Evolutionary conservation across 106 monocot species (phyloP).

Genomic region (Apostasia ramifera): DNA sequence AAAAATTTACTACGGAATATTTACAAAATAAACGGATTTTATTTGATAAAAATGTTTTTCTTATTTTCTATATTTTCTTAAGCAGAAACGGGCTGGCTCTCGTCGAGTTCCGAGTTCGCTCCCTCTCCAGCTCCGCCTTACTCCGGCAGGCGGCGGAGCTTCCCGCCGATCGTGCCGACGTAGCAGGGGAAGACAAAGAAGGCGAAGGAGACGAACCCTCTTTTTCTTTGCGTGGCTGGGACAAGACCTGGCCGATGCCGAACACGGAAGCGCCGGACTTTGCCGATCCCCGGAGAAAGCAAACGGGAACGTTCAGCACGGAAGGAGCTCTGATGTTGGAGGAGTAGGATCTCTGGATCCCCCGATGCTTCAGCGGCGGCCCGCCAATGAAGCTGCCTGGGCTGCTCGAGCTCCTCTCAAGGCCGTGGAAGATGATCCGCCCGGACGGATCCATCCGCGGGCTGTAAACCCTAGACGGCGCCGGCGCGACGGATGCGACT

Average conservation of each 20-base stretch:
- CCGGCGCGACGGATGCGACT: not conserved
- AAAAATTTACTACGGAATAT: no score
- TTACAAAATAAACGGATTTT: no score
- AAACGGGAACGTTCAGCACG: slow-evolving; percentile 57
- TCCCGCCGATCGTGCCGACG: not conserved
- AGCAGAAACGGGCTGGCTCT: not conserved
- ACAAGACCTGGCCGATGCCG: slow-evolving; percentile 13
- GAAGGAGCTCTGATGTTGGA: slow-evolving; percentile 42
- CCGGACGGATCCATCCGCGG: slow-evolving; percentile 89
- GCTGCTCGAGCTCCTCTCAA: slow-evolving; percentile 74
- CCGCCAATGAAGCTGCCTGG: slow-evolving; percentile 50
- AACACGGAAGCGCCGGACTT: slow-evolving; percentile 22
- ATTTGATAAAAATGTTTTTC: no score
- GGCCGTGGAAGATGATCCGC: slow-evolving; percentile 64
- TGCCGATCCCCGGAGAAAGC: slow-evolving; percentile 20
- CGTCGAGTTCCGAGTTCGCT: not conserved
- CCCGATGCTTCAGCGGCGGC: slow-evolving; percentile 13
- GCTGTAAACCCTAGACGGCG: slow-evolving; percentile 16
- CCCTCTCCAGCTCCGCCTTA: not conserved
- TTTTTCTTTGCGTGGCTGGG: not conserved
- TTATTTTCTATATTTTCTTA: no score
- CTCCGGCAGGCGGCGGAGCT: not conserved
- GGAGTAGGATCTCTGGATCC: slow-evolving; percentile 45
- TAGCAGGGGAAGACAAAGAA: not conserved
- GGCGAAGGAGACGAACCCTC: not conserved